Base-by-base conservation (phyloP, 371 early-diverging fungal genomes). In the Vavraia culicis region DNA sequence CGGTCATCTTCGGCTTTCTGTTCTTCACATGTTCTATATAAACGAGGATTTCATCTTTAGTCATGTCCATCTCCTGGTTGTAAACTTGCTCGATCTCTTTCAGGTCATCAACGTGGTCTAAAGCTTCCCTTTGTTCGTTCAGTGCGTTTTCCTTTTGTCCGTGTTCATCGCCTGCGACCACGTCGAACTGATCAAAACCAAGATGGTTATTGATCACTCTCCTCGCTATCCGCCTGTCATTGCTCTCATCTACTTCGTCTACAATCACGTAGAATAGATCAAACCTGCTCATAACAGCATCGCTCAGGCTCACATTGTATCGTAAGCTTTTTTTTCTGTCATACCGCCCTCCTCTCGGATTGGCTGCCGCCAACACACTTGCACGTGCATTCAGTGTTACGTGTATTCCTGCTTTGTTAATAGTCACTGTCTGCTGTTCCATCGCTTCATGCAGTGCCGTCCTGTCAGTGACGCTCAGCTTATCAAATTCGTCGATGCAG, bases 391-490 rank as follows among this genome's bases (percentile, higher is more conserved):
- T 69, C 15, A 72, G 58, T 8, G 72, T 66, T 33, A 64, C 67
- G 62, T 89, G 86, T 59, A 94, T 88, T 51, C 98, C 94, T 23
- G 94, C 98, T 63, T 96, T 96, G 35, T 90, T 81, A 56, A 96
- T 91, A n/a, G 84, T 81, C 48, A 96, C 93, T 0, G 90, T 93
- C 71, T 95, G 95, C 71, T 98, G 95, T 69, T 95, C 95, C 98
- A 96, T 96, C 11, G 93, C 98, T 74, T 96, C 98, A 76, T 95
- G 95, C 69, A 98, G 94, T 38, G 90, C 86, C n/a, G 91, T 90
- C 69, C 89, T 91, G 72, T 98, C 98, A 54, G 73, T 73, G 22
- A 83, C 64, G 56, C 91, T 88, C 95, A 98, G 94, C 72, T 96
- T 96, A 69, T 96, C 95, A 68, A 96, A 96, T 69, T 96, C 98